phyloP scores from a whole-genome alignment of 805 yeast species.

The Lachancea waltii region DNA sequence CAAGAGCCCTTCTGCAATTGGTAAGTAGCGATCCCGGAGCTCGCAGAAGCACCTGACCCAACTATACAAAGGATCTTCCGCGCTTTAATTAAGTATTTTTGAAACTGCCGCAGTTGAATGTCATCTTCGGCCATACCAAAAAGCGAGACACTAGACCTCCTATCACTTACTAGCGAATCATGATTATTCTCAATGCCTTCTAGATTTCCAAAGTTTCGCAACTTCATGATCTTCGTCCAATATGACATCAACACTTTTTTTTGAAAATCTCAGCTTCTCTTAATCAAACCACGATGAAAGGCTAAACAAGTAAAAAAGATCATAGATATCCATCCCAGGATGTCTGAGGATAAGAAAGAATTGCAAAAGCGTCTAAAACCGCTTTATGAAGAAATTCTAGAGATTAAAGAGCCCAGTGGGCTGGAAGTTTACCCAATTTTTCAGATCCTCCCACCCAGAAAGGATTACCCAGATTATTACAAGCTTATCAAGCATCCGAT shows the following conservation, averaged over 20 bases:
- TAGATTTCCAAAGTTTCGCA: background rate
- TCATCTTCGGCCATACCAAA: slow-evolving; percentile 5
- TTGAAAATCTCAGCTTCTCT: too few relatives aligned
- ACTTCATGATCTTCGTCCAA: background rate
- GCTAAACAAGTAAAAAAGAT: background rate
- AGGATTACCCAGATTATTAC: slow-evolving; percentile 70
- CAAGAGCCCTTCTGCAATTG: slow-evolving; percentile 70
- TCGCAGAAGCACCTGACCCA: slow-evolving; percentile 78
- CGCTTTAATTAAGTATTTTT: slow-evolving; percentile 40
- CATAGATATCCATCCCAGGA: background rate
- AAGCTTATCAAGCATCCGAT: slow-evolving; percentile 72
- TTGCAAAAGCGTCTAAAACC: slow-evolving; percentile 6
- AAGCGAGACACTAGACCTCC: background rate
- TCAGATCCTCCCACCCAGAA: slow-evolving; percentile 53
- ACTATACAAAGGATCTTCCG: slow-evolving; percentile 54
- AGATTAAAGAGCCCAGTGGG: slow-evolving; percentile 25
- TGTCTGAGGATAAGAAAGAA: slow-evolving; percentile 9
- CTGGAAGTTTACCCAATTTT: slow-evolving; percentile 29
- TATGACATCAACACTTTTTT: background rate
- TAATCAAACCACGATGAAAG: too few relatives aligned
- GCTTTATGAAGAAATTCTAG: slow-evolving; percentile 17
- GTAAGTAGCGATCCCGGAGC: slow-evolving; percentile 72
- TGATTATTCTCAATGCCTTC: too few relatives aligned
- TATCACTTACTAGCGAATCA: background rate
- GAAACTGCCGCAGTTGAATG: slow-evolving; percentile 37